phyloP scores from a whole-genome alignment of 306 rosid species.

The Medicago lupulina region DNA sequence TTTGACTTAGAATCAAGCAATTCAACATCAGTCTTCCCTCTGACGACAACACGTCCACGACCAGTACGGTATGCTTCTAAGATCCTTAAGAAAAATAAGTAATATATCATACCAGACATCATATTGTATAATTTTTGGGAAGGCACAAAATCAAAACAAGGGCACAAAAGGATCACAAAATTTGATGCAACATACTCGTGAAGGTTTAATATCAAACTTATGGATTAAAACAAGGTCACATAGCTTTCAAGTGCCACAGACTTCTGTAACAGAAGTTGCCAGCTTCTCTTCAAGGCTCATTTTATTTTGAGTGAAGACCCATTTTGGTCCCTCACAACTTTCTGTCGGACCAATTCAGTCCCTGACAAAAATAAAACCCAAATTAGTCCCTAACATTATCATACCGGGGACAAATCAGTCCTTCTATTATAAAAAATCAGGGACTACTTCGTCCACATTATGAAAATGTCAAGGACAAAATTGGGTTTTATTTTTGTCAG shows the following conservation, averaged over 20 bases:
- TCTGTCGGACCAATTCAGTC: too few species aligned
- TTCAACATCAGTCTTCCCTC: constrained; percentile 95
- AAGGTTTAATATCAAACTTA: constrained; percentile 3
- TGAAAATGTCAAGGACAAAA: too few species aligned
- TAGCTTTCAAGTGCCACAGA: constrained; percentile 22
- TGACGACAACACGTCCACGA: constrained; percentile 80
- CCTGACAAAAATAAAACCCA: too few species aligned
- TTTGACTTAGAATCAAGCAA: constrained; percentile 84
- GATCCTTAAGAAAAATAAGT: constrained; percentile 63
- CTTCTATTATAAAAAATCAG: too few species aligned
- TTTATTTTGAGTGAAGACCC: not conserved
- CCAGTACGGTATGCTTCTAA: constrained; percentile 95
- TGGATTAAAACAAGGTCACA: constrained; percentile 25
- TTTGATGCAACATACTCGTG: constrained; percentile 5
- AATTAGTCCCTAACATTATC: too few species aligned
- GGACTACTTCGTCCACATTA: too few species aligned
- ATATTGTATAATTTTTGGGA: not conserved
- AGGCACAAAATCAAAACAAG: constrained; percentile 1
- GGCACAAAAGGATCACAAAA: not conserved
- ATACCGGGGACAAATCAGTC: too few species aligned
- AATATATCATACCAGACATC: constrained; percentile 40
- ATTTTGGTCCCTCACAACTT: too few species aligned
- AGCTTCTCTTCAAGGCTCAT: constrained; percentile 19
- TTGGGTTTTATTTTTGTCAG: too few species aligned
- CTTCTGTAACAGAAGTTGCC: constrained; percentile 6